Base-by-base conservation (phyloP, 495 filamentous ascomycete genomes). In the Chaetomium fimeti region DNA sequence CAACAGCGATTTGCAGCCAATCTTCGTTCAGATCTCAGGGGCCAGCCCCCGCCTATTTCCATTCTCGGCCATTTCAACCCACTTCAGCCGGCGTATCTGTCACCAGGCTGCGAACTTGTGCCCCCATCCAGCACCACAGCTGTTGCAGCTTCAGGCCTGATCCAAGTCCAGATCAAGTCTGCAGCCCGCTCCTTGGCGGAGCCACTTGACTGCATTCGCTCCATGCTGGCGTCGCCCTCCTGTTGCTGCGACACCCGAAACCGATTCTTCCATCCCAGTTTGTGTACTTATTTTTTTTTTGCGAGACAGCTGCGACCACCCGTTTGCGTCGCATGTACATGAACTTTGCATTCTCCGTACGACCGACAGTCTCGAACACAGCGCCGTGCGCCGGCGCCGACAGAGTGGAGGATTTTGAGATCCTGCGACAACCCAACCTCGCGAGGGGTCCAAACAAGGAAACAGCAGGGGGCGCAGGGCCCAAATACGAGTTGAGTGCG, bases 1-100 rank as follows among this genome's bases (percentile, higher is more conserved):
- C 66, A 68, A 68, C 45, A 49, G 20, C 59, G 47, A 66, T n/a
- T 28, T 43, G 18, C 5, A 45, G 56, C 62, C 52, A 57, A 58
- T 48, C 49, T 16, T 16, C 9, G 6, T 5, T 22, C 52, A 9
- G 28, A 36, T 20, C 12, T 54, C n/a, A 57, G 36, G 32, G 54
- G n/a, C 8, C n/a, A 1, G 52, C 16, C 53, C 51, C 53, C 49
- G 27, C 49, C 29, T 53, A 22, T 29, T 29, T 20, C 27, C 28
- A 29, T 22, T 27, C 29, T 15, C 16, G 4, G 48, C 22, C 25
- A 54, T 27, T 25, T 16, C 38, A 56, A 28, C 49, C 60, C 60
- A 55, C 38, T 52, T 59, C 60, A 53, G 48, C 60, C 49, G 52
- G 32, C 12, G 13, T 2, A 2, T 36, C n/a, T 48, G 36, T 3